Conservation (phyloP, 495 filamentous ascomycete genomes). For the Hypoxylon fuscum region DNA sequence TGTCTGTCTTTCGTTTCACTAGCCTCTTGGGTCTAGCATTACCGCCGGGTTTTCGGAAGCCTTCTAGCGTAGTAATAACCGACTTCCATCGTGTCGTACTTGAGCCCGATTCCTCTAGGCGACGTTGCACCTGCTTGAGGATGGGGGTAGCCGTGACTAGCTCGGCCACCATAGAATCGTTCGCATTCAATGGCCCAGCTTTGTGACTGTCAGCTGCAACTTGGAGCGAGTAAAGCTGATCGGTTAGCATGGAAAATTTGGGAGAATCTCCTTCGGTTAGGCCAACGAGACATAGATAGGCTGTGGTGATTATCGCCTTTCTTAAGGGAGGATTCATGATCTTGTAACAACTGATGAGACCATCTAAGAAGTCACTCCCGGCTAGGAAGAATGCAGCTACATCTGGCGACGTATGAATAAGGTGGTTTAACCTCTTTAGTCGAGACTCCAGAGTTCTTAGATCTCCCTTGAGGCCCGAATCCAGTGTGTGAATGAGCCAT, state of each 20-base stretch:
- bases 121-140: constrained; percentile 57
- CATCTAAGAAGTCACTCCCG: constrained; percentile 86
- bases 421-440: constrained; percentile 57
- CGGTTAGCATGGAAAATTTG: constrained; percentile 75
- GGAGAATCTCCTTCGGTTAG: constrained; percentile 70
- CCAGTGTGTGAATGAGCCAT: constrained; percentile 59
- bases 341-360: constrained; percentile 71
- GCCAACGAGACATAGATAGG: constrained; percentile 75
- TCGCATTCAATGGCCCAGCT: constrained; percentile 57
- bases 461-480: constrained; percentile 57
- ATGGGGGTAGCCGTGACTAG: constrained; percentile 70
- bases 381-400: constrained; percentile 72
- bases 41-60: constrained; percentile 63
- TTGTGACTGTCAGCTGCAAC: constrained; percentile 67
- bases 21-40: constrained; percentile 62
- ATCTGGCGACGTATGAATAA: constrained; percentile 63
- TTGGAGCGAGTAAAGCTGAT: constrained; percentile 85
- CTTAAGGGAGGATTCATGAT: constrained; percentile 65
- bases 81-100: constrained; percentile 63
- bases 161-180: constrained; percentile 66
- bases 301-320: constrained; percentile 70
- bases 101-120: constrained; percentile 51
- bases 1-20: constrained; percentile 60
- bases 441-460: constrained; percentile 56
- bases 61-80: constrained; percentile 63